phyloP scores from a whole-genome alignment of 2,329 filamentous ascomycete species.

The Alternaria solani region DNA sequence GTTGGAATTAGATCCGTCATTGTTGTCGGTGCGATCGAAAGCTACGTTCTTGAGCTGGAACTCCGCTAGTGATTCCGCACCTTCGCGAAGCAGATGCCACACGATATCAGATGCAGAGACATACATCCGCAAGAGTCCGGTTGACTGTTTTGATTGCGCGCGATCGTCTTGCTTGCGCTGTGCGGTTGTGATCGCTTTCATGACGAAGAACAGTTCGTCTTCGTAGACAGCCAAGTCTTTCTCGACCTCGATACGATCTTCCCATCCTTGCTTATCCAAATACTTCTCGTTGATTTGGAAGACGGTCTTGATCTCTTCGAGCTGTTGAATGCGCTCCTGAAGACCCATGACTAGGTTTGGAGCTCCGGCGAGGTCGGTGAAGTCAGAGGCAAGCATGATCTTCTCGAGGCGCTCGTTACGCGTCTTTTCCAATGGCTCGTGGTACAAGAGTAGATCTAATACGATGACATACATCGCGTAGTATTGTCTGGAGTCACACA shows the following conservation, averaged over 20 bases:
- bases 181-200: slow-evolving; percentile 98
- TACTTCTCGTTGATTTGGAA: slow-evolving; percentile 92
- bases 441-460: slow-evolving; percentile 93
- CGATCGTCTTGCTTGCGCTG: slow-evolving; percentile 82
- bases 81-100: slow-evolving; percentile 92
- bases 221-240: slow-evolving; percentile 88
- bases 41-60: slow-evolving; percentile 89
- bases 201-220: slow-evolving; percentile 98
- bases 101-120: slow-evolving; percentile 95
- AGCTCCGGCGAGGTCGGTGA: slow-evolving; percentile 92
- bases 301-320: slow-evolving; percentile 95
- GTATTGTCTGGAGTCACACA: slow-evolving; percentile 97
- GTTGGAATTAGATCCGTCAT: slow-evolving; percentile 95
- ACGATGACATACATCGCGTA: slow-evolving; percentile 99
- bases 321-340: slow-evolving; percentile 89
- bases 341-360: slow-evolving; percentile 91
- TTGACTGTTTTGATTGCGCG: slow-evolving; percentile 69
- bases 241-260: slow-evolving; percentile 87
- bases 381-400: slow-evolving; percentile 98
- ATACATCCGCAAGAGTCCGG: slow-evolving; percentile 86
- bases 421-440: slow-evolving; percentile 96
- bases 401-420: slow-evolving; percentile 93
- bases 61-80: slow-evolving; percentile 87
- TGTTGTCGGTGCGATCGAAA: slow-evolving; percentile 96
- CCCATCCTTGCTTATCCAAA: slow-evolving; percentile 88